Evolutionary conservation across 2,329 filamentous ascomycete genomes (phyloP), one percentile per base, ranked within the genome.

Genomic region (Calonectria fujianensis): DNA sequence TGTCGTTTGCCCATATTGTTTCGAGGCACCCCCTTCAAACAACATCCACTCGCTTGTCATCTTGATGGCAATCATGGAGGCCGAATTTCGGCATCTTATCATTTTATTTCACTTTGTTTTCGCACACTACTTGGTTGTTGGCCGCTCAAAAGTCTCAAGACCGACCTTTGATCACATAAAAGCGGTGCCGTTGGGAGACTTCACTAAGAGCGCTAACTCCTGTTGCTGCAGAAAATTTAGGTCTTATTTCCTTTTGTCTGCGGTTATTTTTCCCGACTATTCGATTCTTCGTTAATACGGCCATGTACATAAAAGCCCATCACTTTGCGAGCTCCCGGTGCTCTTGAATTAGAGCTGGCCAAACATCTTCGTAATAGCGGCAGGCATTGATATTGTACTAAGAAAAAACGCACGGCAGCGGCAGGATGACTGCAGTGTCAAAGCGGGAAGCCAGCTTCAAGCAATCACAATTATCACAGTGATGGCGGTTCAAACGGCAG

Each of bases 41-140:
- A 63, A 41, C 35, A 2, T 7, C 39, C 41, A 24, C 10, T 14
- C 9, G 9, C 32, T 11, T 13, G n/a, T 14, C 57, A 29, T 16
- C 11, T 31, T 39, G 8, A 9, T 29, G n/a, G 32, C 68, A 31
- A 66, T 27, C 10, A 41, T 59, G 37, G 16, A 20, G 32, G 52
- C 32, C 74, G 63, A 78, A 24, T 80, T 77, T 41, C 57, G 57
- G 35, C 13, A 39, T 37, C 35, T 63, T 63, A 20, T 41, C 35
- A 20, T 29, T 63, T 41, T n/a, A 24, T 48, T 48, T 48, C 45
- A 24, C 45, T 48, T 48, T 13, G 10, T 2, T 48, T 48, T 31
- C 14, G 31, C 18, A 41, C 37, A 63, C 3, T 7, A 11, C 2
- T 29, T 11, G 8, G 41, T 29, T 18, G 10, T 29, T 39, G n/a